phyloP scores from a whole-genome alignment of 1,139 yeast species.

The Blastobotrys serpentis region DNA sequence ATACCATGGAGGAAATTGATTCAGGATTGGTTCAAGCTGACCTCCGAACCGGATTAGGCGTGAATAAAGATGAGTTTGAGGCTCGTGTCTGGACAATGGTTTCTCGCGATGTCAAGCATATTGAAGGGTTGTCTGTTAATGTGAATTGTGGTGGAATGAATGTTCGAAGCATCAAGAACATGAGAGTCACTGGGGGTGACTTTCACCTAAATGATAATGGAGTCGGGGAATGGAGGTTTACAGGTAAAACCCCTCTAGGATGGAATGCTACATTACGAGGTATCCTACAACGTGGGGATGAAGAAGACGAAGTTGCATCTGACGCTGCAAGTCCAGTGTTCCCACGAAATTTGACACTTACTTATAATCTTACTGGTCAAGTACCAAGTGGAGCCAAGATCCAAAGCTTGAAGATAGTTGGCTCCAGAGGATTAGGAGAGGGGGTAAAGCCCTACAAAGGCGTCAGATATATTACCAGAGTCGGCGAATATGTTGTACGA shows the following conservation, averaged over 20 bases:
- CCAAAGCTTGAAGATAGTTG: conserved; percentile 58
- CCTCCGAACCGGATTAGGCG: conserved; percentile 61
- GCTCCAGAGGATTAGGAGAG: conserved; percentile 59
- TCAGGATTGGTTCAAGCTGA: conserved; percentile 62
- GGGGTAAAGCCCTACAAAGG: conserved; percentile 85
- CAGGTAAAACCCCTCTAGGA: conserved; percentile 60
- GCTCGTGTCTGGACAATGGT: conserved; percentile 56
- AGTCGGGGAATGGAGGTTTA: conserved; percentile 71
- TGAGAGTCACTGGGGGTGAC: conserved; percentile 72
- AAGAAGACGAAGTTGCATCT: conserved; percentile 14
- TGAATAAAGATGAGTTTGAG: conserved; percentile 69
- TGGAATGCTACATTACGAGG: conserved; percentile 71
- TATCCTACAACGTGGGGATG: conserved; percentile 34
- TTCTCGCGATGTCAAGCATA: conserved; percentile 50
- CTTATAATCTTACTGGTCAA: conserved; percentile 64
- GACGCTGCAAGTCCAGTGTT: conserved; percentile 30
- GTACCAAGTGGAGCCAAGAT: conserved; percentile 78
- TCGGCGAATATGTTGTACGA: conserved; percentile 60
- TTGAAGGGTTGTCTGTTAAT: conserved; percentile 58
- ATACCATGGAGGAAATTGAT: conserved; percentile 49
- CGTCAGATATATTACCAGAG: conserved; percentile 71
- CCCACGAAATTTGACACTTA: conserved; percentile 55
- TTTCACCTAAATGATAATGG: conserved; percentile 55
- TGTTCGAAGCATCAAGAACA: conserved; percentile 45
- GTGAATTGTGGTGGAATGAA: conserved; percentile 43